These are phyloP conservation scores for Tubosaeta sp. DNA, from an alignment of 768 basidiomycete genomes.

Conservation along the genomic window DNA sequence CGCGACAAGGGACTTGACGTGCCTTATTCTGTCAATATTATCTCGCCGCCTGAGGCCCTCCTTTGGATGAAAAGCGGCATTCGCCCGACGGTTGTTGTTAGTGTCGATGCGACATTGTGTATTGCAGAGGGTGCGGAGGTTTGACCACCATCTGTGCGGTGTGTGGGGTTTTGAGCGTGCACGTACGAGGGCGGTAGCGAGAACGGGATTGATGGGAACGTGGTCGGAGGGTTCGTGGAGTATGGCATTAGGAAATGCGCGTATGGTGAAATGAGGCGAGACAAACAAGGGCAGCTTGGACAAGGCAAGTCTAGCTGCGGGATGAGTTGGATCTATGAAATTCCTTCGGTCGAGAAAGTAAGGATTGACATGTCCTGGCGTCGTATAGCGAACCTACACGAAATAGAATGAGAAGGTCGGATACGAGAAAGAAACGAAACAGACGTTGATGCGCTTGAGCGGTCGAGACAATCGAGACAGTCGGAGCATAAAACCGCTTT, in stretches of 20 bases:
- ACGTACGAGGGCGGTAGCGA: conserved; percentile 13
- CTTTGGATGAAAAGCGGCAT: too few species aligned
- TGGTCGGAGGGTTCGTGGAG: conserved; percentile 10
- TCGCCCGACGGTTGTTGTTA: neutral
- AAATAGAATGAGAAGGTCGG: neutral
- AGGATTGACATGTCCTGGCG: conserved; percentile 14
- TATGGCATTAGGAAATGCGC: conserved; percentile 22
- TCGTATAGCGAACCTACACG: conserved; percentile 7
- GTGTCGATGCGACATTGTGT: neutral
- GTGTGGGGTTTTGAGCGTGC: neutral
- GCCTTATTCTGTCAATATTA: neutral
- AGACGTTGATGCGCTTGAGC: conserved; percentile 3
- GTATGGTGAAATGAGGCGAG: conserved; percentile 20
- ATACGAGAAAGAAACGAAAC: neutral
- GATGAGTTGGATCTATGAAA: conserved; percentile 18
- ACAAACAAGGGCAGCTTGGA: conserved; percentile 15
- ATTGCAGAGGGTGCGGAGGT: neutral
- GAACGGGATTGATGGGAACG: conserved; percentile 19
- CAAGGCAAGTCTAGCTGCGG: conserved; percentile 9
- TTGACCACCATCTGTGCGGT: conserved; percentile 2
- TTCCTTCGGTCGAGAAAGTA: conserved; percentile 8
- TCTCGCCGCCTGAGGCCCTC: neutral
- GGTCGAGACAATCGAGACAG: neutral
- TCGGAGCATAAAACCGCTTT: too few species aligned
- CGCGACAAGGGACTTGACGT: neutral